phyloP scores from a whole-genome alignment of 768 basidiomycete species.

The Mycena filopes region DNA sequence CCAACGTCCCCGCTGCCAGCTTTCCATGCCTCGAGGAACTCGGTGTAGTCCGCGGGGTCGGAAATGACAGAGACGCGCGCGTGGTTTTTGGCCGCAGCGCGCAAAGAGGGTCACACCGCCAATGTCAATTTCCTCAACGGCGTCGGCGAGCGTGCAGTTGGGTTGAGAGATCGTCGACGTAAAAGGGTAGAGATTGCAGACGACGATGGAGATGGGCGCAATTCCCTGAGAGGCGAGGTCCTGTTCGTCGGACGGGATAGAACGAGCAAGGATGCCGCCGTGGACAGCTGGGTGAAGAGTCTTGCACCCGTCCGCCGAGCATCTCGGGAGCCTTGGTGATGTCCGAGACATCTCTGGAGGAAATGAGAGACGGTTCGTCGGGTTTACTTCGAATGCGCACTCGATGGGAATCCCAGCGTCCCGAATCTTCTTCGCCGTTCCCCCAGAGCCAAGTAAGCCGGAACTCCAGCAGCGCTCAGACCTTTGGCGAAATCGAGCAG shows the following conservation, averaged over 20 bases:
- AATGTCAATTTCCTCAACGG: constrained; percentile 98
- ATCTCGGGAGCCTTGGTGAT: constrained; percentile 99
- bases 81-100: constrained; percentile 99
- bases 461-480: constrained; percentile 84
- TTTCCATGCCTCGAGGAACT: constrained; percentile 83
- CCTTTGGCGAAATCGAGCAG: constrained; percentile 90
- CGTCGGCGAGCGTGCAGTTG: constrained; percentile 88
- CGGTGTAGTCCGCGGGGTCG: constrained; percentile 87
- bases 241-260: constrained; percentile 88
- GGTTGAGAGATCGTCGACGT: constrained; percentile 89
- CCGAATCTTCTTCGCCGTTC: constrained; percentile 97
- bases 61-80: constrained; percentile 90
- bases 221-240: constrained; percentile 89
- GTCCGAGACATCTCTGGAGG: constrained; percentile 89
- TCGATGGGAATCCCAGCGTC: constrained; percentile 92
- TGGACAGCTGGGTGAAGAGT: constrained; percentile 98
- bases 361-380: constrained; percentile 9
- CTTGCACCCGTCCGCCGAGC: constrained; percentile 97
- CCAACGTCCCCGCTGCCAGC: constrained; percentile 80
- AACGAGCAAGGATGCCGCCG: constrained; percentile 95
- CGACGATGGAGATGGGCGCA: constrained; percentile 94
- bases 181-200: constrained; percentile 99
- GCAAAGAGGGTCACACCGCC: constrained; percentile 97
- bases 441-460: constrained; percentile 94
- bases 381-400: constrained; percentile 59